Evolutionary conservation across 2,329 filamentous ascomycete genomes (phyloP), one percentile per base, ranked within the genome.

Genomic region (Colletotrichum sp.): DNA sequence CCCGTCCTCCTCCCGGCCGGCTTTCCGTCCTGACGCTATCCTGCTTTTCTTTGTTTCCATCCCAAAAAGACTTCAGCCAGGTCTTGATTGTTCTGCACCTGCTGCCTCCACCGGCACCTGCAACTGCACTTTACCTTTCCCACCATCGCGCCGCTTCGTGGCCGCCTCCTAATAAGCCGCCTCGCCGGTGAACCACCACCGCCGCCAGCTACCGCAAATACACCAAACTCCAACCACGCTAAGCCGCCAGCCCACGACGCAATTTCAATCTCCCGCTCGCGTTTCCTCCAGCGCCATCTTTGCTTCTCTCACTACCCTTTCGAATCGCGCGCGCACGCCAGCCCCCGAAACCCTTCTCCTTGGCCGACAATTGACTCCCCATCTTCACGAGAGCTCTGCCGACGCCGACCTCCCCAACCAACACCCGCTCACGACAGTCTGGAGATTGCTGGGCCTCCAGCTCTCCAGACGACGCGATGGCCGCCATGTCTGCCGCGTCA

Each of bases 401-500:
- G 34, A 28, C 52, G 15, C 10, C 10, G 36, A 57, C 34, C 10
- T 26, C 9, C 13, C 43, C 32, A 6, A 3, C 13, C 3, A 55
- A 36, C 24, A 10, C n/a, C 60, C 52, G 21, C 65, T 28, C 39
- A 75, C 71, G 21, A 71, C 26, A 52, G 66, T 61, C 66, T 64
- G 74, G 74, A 71, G 74, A 71, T 66, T 67, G 74, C 72, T 76
- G 74, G 52, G 24, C 16, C 24, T 57, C 74, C 74, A 76, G 74
- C 71, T 75, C 74, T 75, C 72, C 74, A 71, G 71, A 72, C 77
- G 68, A 77, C 70, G 77, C 75, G 77, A 91, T 91, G 90, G 87
- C 90, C 80, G 86, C 88, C 81, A 87, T 91, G 82, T 89, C 90
- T 78, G 84, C 88, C 78, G 85, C 84, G 79, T 86, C 87, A 77